A percentile compares a stretch with the other conserved stretches of the same genome.
These are phyloP conservation scores for Eucalyptus pauciflora DNA, from an alignment of 345 rosid genomes.

Conservation along the genomic window DNA sequence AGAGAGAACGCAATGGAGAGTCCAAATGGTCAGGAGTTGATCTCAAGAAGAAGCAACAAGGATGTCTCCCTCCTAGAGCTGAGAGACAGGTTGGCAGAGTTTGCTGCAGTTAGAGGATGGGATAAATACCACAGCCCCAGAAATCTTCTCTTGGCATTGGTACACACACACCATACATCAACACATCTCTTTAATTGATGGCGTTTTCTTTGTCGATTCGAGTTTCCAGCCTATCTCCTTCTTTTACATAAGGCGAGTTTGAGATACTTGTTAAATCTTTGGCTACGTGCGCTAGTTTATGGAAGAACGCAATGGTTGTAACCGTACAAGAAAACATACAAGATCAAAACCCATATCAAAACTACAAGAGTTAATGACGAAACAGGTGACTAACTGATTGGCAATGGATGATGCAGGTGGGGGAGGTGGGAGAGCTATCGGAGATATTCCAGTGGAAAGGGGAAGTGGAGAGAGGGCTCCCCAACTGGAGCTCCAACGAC, in stretches of 20 bases:
- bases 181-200: not conserved
- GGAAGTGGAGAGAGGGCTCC: slow-evolving; percentile 51
- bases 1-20: not conserved
- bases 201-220: not conserved
- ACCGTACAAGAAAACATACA: not conserved
- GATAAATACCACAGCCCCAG: slow-evolving; percentile 45
- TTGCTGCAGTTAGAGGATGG: slow-evolving; percentile 44
- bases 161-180: not conserved
- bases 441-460: slow-evolving; percentile 69
- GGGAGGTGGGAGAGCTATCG: slow-evolving; percentile 59
- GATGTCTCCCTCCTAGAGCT: slow-evolving; percentile 38
- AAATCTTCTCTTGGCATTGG: slow-evolving; percentile 46
- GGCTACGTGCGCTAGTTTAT: not conserved
- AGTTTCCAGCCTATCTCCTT: not conserved
- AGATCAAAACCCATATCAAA: not conserved
- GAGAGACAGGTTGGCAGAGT: slow-evolving; percentile 29
- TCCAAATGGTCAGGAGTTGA: not conserved
- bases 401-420: slow-evolving; percentile 23
- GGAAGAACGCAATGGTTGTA: not conserved
- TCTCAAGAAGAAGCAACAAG: not conserved
- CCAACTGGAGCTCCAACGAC: slow-evolving; percentile 35
- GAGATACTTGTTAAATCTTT: not conserved
- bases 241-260: not conserved
- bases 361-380: not conserved
- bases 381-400: not conserved